Percentiles rank a stretch among this genome's conserved stretches.
Conservation (phyloP, 2,329 filamentous ascomycete genomes). For the Beauveria caledonica region DNA sequence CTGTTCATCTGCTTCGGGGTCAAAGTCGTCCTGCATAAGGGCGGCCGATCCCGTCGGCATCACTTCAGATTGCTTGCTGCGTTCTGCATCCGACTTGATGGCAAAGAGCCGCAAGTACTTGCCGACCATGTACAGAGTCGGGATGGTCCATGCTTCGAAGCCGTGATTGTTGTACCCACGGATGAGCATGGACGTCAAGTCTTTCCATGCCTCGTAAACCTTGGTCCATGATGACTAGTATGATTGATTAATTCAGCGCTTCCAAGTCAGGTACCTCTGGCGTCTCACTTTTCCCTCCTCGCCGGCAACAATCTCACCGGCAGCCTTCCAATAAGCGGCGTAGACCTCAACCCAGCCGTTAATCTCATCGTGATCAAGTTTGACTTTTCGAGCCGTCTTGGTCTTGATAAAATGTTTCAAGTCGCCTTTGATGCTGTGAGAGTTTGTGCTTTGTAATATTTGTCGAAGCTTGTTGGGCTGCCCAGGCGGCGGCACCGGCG, state of each 20-base stretch:
- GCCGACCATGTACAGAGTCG: slow-evolving; percentile 78
- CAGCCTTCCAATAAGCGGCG: slow-evolving; percentile 72
- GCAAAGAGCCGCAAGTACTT: slow-evolving; percentile 84
- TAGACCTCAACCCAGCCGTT: slow-evolving; percentile 86
- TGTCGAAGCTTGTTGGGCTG: slow-evolving; percentile 58
- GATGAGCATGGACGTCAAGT: slow-evolving; percentile 66
- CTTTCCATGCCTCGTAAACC: slow-evolving; percentile 84
- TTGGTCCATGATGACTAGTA: slow-evolving; percentile 60
- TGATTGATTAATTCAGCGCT: slow-evolving; percentile 7
- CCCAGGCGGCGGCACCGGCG: slow-evolving; percentile 55
- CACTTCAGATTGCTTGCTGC: slow-evolving; percentile 29
- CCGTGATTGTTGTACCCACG: slow-evolving; percentile 69
- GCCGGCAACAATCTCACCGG: slow-evolving; percentile 60
- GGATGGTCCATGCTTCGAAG: slow-evolving; percentile 87
- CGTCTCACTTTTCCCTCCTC: slow-evolving; percentile 28
- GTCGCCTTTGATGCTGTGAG: slow-evolving; percentile 56
- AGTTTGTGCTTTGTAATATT: slow-evolving; percentile 65
- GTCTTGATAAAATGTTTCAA: slow-evolving; percentile 65
- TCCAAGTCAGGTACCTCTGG: neutral
- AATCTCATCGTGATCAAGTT: slow-evolving; percentile 57
- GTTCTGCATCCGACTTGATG: slow-evolving; percentile 77
- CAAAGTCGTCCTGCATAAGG: slow-evolving; percentile 71
- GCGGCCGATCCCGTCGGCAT: slow-evolving; percentile 29
- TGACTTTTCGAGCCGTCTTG: slow-evolving; percentile 43
- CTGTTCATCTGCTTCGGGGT: slow-evolving; percentile 66